Evolutionary conservation across 352 stramenopile genomes (phyloP).

Genomic region (Achlya hypogyna): DNA sequence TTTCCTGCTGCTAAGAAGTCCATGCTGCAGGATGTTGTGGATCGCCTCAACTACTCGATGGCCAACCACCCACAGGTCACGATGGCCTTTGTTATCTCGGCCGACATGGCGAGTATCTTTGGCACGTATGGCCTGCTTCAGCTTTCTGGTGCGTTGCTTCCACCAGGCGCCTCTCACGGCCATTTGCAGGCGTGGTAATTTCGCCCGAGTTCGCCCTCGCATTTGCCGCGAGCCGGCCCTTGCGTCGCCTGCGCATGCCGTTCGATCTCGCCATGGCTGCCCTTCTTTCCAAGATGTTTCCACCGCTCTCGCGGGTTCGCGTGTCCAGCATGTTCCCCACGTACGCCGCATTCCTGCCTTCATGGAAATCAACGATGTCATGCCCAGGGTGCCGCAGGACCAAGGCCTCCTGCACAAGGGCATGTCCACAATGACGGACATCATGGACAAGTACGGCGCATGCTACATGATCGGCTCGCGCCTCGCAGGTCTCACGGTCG

Average conservation of each 20-base stretch:
- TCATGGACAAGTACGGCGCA: slow-evolving; percentile 80
- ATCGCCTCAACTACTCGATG: slow-evolving; percentile 71
- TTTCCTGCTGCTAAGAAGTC: slow-evolving; percentile 8
- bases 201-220: slow-evolving; percentile 80
- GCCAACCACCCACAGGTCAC: slow-evolving; percentile 61
- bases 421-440: slow-evolving; percentile 56
- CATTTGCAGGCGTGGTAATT: slow-evolving; percentile 42
- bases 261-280: slow-evolving; percentile 62
- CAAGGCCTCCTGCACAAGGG: slow-evolving; percentile 41
- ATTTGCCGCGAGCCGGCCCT: slow-evolving; percentile 72
- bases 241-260: slow-evolving; percentile 69
- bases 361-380: background rate
- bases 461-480: slow-evolving; percentile 85
- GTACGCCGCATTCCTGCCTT: slow-evolving; percentile 24
- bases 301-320: slow-evolving; percentile 55
- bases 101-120: slow-evolving; percentile 72
- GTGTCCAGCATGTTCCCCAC: slow-evolving; percentile 52
- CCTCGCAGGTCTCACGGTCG: slow-evolving; percentile 62
- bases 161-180: background rate
- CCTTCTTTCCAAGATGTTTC: slow-evolving; percentile 57
- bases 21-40: slow-evolving; percentile 56
- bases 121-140: slow-evolving; percentile 68
- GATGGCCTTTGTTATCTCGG: slow-evolving; percentile 64
- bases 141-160: slow-evolving; percentile 30
- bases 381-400: background rate